Base-by-base conservation (phyloP, 2,329 filamentous ascomycete species). In the Dactylellina haptotyla region DNA sequence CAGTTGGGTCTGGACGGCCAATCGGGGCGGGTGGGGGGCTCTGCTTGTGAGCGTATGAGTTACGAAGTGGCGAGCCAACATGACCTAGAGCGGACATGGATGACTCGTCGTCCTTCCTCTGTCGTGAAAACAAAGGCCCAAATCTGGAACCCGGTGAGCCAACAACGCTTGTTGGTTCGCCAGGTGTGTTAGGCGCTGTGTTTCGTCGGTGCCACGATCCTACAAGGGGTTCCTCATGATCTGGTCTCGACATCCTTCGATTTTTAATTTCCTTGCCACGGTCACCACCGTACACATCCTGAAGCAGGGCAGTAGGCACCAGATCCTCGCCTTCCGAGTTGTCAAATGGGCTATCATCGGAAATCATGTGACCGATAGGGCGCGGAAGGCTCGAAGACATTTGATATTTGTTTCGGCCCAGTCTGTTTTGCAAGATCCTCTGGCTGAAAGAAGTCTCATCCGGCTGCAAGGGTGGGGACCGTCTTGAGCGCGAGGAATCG, bases 281-380 rank as follows among this genome's bases (percentile, higher is more conserved):
- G 95, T 91, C 78, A 96, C 41, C 41, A 96, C 93, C 80, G 96
- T 92, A 77, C 95, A 94, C 67, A 48, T 72, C 67, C 18, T 63
- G 28, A 89, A 87, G 78, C 96, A 95, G 64, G 58, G 71, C n/a
- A 41, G 75, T 63, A 75, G 76, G 48, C 26, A 65, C 65, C n/a
- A 72, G 65, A 69, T 78, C 77, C 46, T 85, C 83, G 39, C 82
- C 81, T 63, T 88, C 81, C 6, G 67, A 65, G 28, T 72, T 41
- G n/a, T 72, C 67, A 34, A 72, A 72, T 26, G 59, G 59, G 34
- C 54, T 72, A 8, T 72, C 67, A 79, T 88, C 81, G 84, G 86
- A 88, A 57, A 88, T 86, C 76, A 88, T 86, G 16, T 84, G 80
- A 18, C 81, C 82, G 6, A 82, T 79, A 0, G 83, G 82, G 70